Evolutionary conservation across 2,329 filamentous ascomycete species (phyloP), one percentile per base, ranked within the genome.

Genomic region (Chaetomium sp.): DNA sequence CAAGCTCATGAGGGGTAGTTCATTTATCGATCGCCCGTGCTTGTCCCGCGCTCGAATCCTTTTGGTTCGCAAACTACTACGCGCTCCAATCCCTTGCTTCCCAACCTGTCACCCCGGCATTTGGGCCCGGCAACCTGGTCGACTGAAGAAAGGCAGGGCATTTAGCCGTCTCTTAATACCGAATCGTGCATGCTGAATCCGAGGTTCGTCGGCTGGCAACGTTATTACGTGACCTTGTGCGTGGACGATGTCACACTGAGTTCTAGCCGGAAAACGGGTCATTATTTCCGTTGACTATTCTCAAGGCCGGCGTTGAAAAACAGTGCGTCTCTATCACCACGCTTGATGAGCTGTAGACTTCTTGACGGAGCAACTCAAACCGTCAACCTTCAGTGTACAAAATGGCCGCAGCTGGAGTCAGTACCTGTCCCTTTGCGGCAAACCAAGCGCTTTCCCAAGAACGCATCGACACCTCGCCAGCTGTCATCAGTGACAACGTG

Each of bases 101-200:
- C 25, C 27, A 29, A 29, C 25, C 25, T 7, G 3, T 10, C 3
- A 16, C 12, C 21, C 54, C 54, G 54, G 54, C 21, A 57, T 57
- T 47, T 45, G 35, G 23, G 21, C 55, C 55, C 55, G 55, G 55
- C 55, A 57, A 57, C 21, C n/a, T 21, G 55, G 35, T 57, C n/a
- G n/a, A 12, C 4, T 47, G 8, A 47, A 9, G 7, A 1, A 10
- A 10, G 45, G n/a, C 21, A 23, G 23, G 7, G 2, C 51, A 55
- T 55, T 55, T 55, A 55, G 51, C 27, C 51, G 51, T 35, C 51
- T 55, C 51, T n/a, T 33, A 23, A 33, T 33, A 25, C 45, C n/a
- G 45, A 21, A 47, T 12, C 19, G 7, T 47, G n/a, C 9, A 47
- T 19, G 16, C 38, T 13, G 10, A 35, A 35, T 35, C 33, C 10